phyloP scores from a whole-genome alignment of 345 rosid species.

The Syzygium aqueum region DNA sequence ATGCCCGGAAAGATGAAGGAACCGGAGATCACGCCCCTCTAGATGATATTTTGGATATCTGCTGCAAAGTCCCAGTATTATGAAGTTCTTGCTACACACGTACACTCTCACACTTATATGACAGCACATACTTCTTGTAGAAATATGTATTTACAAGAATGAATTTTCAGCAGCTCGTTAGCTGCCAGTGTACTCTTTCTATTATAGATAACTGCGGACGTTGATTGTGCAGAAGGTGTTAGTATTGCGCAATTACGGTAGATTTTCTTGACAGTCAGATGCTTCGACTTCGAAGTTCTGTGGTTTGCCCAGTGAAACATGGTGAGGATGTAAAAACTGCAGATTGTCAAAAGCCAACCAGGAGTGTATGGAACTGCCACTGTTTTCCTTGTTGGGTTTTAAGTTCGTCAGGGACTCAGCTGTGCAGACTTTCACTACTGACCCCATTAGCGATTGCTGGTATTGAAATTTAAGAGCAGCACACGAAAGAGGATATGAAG shows the following conservation, averaged over 20 bases:
- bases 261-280: not conserved
- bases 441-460: not conserved
- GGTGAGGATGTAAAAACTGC: not conserved
- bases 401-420: not conserved
- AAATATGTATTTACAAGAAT: not conserved
- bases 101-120: not conserved
- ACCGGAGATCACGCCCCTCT: constrained; percentile 83
- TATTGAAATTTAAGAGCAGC: not conserved
- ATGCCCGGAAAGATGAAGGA: constrained; percentile 75
- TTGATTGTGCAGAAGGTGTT: not conserved
- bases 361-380: not conserved
- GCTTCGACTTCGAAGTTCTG: not conserved
- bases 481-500: not conserved
- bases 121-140: not conserved
- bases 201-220: not conserved
- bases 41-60: constrained; percentile 44
- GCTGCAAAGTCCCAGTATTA: constrained; percentile 50
- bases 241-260: not conserved
- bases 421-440: not conserved
- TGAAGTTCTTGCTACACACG: constrained; percentile 9
- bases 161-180: not conserved
- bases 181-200: not conserved
- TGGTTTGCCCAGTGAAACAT: not conserved
- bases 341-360: not conserved
- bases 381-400: not conserved